Conservation (phyloP, 495 filamentous ascomycete genomes). For the Neurospora tetraspora region DNA sequence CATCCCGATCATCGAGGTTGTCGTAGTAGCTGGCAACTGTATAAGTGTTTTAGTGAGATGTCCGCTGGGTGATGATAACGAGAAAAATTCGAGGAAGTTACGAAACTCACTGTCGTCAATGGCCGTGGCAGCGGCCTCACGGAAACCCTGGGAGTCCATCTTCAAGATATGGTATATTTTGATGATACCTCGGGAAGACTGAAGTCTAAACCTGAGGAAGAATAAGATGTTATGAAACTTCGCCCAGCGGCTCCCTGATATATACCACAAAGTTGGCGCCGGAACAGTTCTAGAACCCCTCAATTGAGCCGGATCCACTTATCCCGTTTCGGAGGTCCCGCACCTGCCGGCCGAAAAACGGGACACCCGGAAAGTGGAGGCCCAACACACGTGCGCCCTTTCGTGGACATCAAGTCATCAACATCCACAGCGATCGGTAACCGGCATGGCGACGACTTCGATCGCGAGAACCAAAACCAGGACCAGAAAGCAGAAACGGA, state of each 20-base stretch:
- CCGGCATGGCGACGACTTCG: neutral
- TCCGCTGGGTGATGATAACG: neutral
- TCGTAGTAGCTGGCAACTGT: constrained; percentile 79
- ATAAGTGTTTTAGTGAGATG: neutral
- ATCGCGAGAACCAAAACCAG: neutral
- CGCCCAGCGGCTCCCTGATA: neutral
- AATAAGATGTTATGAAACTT: neutral
- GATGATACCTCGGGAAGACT: neutral
- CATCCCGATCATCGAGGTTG: constrained; percentile 56
- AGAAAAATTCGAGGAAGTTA: neutral
- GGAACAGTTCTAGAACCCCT: neutral
- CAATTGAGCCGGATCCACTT: neutral
- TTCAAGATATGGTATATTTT: neutral
- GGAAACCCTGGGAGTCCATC: constrained; percentile 82
- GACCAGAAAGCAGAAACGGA: neutral
- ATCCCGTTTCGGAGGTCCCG: neutral
- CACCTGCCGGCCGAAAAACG: neutral
- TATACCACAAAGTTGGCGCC: neutral
- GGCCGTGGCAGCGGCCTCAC: constrained; percentile 67
- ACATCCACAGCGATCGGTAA: neutral
- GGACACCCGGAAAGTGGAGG: neutral
- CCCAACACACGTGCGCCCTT: neutral
- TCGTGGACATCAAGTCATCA: neutral
- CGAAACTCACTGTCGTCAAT: constrained; percentile 71
- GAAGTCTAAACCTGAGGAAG: neutral